Conservation (phyloP, 2,329 filamentous ascomycete species). For the Cryphonectria parasitica region DNA sequence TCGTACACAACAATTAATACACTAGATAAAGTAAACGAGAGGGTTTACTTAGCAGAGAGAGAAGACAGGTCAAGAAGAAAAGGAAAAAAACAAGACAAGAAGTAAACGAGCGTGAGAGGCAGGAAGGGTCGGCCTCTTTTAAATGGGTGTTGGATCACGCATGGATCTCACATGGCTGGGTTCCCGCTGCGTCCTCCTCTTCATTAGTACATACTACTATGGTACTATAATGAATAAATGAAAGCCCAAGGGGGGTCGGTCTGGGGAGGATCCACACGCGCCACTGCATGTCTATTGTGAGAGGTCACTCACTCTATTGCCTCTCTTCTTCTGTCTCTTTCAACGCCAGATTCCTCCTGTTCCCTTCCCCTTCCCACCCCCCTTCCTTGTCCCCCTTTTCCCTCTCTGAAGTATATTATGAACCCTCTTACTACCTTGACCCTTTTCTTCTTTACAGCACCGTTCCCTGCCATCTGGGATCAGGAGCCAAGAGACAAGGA, state of each 20-base stretch:
- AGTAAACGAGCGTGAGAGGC: not conserved
- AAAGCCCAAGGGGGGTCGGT: not conserved
- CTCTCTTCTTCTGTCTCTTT: not conserved
- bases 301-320: not conserved
- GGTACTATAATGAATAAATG: not conserved
- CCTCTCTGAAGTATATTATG: not conserved
- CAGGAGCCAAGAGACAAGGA: not conserved
- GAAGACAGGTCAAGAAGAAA: not conserved
- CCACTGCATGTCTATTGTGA: not conserved
- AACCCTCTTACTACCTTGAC: not conserved
- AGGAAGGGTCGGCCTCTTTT: not conserved
- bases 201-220: conserved; percentile 1
- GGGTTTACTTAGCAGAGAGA: not conserved
- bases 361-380: not conserved
- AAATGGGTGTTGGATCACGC: not conserved
- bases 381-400: too few relatives aligned
- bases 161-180: conserved; percentile 1
- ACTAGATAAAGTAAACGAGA: conserved; percentile 1
- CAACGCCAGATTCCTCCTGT: not conserved
- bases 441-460: not conserved
- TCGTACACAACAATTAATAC: not conserved
- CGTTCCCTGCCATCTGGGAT: not conserved
- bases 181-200: not conserved
- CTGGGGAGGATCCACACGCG: not conserved
- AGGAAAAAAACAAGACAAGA: not conserved